Evolutionary conservation across 2,329 filamentous ascomycete species (phyloP), one percentile per base, ranked within the genome.

Genomic region (Seiridium cupressi): DNA sequence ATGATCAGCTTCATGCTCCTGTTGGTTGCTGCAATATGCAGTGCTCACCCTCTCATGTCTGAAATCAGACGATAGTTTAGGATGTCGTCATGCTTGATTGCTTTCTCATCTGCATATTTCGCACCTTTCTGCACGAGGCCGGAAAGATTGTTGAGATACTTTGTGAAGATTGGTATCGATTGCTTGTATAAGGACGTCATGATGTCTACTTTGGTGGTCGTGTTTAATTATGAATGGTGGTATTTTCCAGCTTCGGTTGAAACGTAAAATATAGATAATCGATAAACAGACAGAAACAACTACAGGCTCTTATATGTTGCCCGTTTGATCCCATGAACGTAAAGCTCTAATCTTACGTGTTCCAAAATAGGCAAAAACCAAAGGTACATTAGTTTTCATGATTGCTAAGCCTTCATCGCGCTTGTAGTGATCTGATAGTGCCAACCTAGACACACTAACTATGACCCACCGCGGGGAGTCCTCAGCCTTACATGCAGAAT

Each of bases 121-220:
- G 44, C 51, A 9, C 51, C 55, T 47, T 62, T 64, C 31, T 60
- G 46, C 6, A 63, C 9, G 11, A 65, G 44, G 44, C 40, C 40
- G 2, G 59, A 60, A 7, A 64, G 44, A n/a, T 51, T 58, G 10
- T 55, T 56, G 3, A 65, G 59, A 51, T 61, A 62, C 46, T 65
- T 60, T 32, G 58, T 42, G 34, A 65, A 51, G 36, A 62, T 40
- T 9, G 64, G 64, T 38, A 65, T 55, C 8, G 63, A 65, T 46
- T 63, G 61, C n/a, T 62, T 61, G 58, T 63, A 63, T 6, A 65
- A 55, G 5, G 61, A 60, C 7, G 53, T 49, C 58, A 60, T 62
- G 53, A 10, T 57, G 57, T 48, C 47, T n/a, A 49, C 44, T 31
- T 51, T 26, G 38, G 9, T 51, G 47, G 8, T 8, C 18, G 11